These are phyloP conservation scores for Microdochium bolleyi DNA, from an alignment of 2,329 filamentous ascomycete species.

Conservation along the genomic window DNA sequence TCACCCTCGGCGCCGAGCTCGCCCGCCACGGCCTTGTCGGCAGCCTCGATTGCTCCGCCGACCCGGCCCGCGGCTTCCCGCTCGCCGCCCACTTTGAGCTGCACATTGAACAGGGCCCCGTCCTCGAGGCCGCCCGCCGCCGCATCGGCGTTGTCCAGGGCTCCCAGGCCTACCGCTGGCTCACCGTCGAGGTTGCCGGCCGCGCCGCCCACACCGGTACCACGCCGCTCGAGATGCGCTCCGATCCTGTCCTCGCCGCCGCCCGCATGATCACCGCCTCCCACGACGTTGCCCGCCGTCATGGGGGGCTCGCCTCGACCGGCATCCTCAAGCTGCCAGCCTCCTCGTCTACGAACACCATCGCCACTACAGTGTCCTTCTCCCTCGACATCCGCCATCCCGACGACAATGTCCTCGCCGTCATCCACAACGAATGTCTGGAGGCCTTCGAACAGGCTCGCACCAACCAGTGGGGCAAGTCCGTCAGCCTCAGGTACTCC, in stretches of 20 bases:
- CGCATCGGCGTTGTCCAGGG: slow-evolving; percentile 65
- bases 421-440: slow-evolving; percentile 3
- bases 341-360: slow-evolving; percentile 66
- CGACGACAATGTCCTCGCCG: slow-evolving; percentile 9
- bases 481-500: slow-evolving; percentile 40
- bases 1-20: slow-evolving; percentile 61
- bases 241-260: slow-evolving; percentile 61
- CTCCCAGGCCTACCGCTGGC: slow-evolving; percentile 71
- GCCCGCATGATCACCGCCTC: slow-evolving; percentile 60
- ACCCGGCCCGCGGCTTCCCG: slow-evolving; percentile 36
- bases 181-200: slow-evolving; percentile 57
- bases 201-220: slow-evolving; percentile 69
- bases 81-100: slow-evolving; percentile 76
- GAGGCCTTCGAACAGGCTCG: slow-evolving; percentile 1
- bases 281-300: slow-evolving; percentile 51
- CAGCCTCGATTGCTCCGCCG: slow-evolving; percentile 42
- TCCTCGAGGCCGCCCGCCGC: slow-evolving; percentile 56
- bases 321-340: slow-evolving; percentile 55
- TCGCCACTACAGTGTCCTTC: slow-evolving; percentile 60
- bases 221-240: slow-evolving; percentile 57
- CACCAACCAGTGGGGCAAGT: not conserved
- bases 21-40: slow-evolving; percentile 67
- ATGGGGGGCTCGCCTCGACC: slow-evolving; percentile 58
- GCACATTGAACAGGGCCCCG: slow-evolving; percentile 78
- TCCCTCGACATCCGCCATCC: slow-evolving; percentile 57